Percentiles rank a stretch among this genome's conserved stretches.
phyloP scores from a whole-genome alignment of 176 grass and related monocot species.

The Oryza officinalis region DNA sequence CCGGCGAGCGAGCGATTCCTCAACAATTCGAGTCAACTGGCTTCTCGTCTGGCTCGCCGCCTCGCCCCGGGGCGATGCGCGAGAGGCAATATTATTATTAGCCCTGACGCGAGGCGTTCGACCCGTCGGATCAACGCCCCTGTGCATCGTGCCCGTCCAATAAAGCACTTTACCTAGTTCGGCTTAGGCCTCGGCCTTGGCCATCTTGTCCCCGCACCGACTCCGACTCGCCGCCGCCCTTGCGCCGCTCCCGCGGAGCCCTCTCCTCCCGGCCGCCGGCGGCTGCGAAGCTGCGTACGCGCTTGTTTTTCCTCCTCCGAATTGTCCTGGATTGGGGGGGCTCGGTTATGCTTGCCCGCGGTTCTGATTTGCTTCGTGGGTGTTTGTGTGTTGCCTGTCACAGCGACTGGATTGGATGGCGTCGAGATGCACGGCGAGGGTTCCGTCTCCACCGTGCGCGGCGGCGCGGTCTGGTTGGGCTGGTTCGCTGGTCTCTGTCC shows the following conservation, averaged over 20 bases:
- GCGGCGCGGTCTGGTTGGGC: not conserved
- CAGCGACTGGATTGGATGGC: constrained; percentile 22
- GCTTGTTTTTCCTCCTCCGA: too few species aligned
- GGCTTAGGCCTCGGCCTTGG: not conserved
- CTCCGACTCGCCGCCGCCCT: not conserved
- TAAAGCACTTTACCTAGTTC: too few species aligned
- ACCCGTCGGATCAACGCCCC: not conserved
- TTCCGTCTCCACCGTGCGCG: not conserved
- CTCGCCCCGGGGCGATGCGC: not conserved
- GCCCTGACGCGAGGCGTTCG: not conserved
- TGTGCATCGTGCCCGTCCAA: constrained; percentile 12
- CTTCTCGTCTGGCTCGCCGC: not conserved
- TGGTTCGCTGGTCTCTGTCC: not conserved
- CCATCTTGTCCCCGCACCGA: not conserved
- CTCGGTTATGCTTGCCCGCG: not conserved
- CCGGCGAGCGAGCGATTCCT: constrained; percentile 9
- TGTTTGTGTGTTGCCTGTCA: not conserved
- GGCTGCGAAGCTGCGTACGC: not conserved
- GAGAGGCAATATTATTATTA: not conserved
- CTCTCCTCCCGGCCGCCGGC: not conserved
- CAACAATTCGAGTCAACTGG: not conserved
- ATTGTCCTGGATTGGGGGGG: not conserved
- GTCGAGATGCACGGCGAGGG: constrained; percentile 28
- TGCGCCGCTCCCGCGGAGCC: not conserved
- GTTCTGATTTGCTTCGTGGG: not conserved